phyloP scores from a whole-genome alignment of 192 early-diverging fungal species.

The Coemansia sp. region DNA sequence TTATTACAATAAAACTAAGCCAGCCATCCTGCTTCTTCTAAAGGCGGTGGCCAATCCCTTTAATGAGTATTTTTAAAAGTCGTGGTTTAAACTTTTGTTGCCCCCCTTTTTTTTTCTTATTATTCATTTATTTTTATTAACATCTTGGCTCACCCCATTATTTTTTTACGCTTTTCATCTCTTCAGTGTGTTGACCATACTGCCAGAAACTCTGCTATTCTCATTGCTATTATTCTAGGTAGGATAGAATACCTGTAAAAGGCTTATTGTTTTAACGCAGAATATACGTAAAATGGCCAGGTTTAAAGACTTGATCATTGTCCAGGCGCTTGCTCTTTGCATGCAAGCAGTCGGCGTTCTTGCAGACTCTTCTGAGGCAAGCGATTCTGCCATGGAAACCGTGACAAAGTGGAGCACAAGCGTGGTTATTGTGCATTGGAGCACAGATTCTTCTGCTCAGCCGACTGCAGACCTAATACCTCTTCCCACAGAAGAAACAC shows the following conservation, averaged over 20 bases:
- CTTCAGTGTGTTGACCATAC: conserved; percentile 4
- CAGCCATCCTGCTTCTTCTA: not conserved
- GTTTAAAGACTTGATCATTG: not conserved
- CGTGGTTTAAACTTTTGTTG: not conserved
- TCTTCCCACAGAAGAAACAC: not conserved
- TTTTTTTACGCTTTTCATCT: not conserved
- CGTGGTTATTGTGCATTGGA: too few relatives aligned
- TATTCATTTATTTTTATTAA: not conserved
- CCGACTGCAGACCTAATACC: not conserved
- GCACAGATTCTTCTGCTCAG: not conserved
- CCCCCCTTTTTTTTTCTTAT: not conserved
- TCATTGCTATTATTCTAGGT: not conserved
- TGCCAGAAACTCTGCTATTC: too few relatives aligned
- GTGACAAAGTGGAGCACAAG: too few relatives aligned
- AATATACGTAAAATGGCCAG: not conserved
- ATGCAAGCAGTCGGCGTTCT: not conserved
- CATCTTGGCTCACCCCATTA: too few relatives aligned
- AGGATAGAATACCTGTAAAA: not conserved
- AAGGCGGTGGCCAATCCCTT: not conserved
- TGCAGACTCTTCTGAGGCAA: not conserved
- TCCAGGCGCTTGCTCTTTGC: not conserved
- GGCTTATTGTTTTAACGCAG: not conserved
- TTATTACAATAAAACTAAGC: not conserved
- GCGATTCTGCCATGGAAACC: too few relatives aligned
- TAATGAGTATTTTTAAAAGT: not conserved